Base-by-base conservation (phyloP, 805 yeast genomes). In the Nakazawaea ishiwadae region DNA sequence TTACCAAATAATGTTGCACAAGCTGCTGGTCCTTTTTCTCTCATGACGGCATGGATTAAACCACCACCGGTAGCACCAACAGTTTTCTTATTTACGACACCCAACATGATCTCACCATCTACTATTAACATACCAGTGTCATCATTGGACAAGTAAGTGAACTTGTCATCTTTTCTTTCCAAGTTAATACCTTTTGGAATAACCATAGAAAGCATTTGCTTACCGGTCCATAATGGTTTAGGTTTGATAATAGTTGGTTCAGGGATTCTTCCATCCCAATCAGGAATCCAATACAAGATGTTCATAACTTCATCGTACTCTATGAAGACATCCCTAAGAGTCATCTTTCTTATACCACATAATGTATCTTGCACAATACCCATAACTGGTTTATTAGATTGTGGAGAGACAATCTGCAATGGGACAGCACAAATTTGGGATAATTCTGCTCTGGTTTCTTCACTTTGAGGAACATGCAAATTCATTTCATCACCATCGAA, bases 401-500 rank as follows among this genome's bases (percentile, higher is more conserved):
- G 99, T 10, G 99, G 97, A 14, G 97, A 89, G 30, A 93, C 96
- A 73, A 93, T 93, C 65, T 93, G 99, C 44, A 90, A 72, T 7
- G 99, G 99, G 40, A 93, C 99, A 4, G 97, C 96, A 68, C 97
- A 89, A 54, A 93, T 77, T 61, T 91, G 93, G 24, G 91, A 83
- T 50, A 93, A 71, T 65, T 93, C 99, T 1, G 99, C 96, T 59
- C 98, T 79, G 0, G 99, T 90, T 63, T 93, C 99, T 50, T 90
- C 96, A 7, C 96, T 85, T 63, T 93, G 99, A 3, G 99, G 99
- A 52, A 91, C 99, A 59, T 93, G 99, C 69, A 93, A 83, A 67
- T 93, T 93, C 99, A 93, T 93, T 69, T 93, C 99, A 66, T 93
- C 99, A 75, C 99, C 99, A 71, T 93, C 99, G 72, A 93, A 93